Evolutionary conservation across 345 rosid species (phyloP), one percentile per base, ranked within the genome.

Genomic region (Stellera chamaejasme): DNA sequence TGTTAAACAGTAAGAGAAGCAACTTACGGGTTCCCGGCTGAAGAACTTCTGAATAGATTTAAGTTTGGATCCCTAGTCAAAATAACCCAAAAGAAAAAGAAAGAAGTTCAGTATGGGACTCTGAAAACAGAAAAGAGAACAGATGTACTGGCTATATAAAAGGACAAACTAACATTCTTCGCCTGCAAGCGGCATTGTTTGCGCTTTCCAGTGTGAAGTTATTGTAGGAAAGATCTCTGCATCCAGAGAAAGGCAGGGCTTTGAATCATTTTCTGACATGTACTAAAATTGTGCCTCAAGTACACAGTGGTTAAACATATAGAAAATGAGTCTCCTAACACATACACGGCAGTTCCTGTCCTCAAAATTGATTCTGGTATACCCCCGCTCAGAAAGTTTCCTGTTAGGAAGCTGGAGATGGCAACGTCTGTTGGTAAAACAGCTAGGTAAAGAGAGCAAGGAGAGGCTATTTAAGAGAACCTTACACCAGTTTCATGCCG

Each of bases 161-260:
- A 7, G 8, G 11, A 12, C 26, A 41, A 9, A 59, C 50, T 6
- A 23, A 49, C 54, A 36, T 27, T 14, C 1, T 23, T 12, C 4
- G 53, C 55, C 28, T 43, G 42, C 63, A 59, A 19, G 63, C 63
- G 58, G 65, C 67, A 43, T 69, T 64, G 43, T 65, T 78, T 16
- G 84, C 66, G 47, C 69, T 69, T 72, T 77, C 83, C 71, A 66
- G 65, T 26, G 73, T 56, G 62, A 88, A 82, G 66, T 85, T 77
- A 62, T 88, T 88, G 64, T 81, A 85, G 6, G 96, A 82, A 59
- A 88, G 82, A 78, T 88, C 93, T 28, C 96, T 85, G 84, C 67
- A 74, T 43, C 12, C 56, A 51, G 47, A 5, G 62, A 54, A 67
- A 73, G 58, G 39, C 43, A 66, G 52, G 43, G 48, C 58, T 41